phyloP scores from a whole-genome alignment of 768 basidiomycete species.

The Mycena rosella region DNA sequence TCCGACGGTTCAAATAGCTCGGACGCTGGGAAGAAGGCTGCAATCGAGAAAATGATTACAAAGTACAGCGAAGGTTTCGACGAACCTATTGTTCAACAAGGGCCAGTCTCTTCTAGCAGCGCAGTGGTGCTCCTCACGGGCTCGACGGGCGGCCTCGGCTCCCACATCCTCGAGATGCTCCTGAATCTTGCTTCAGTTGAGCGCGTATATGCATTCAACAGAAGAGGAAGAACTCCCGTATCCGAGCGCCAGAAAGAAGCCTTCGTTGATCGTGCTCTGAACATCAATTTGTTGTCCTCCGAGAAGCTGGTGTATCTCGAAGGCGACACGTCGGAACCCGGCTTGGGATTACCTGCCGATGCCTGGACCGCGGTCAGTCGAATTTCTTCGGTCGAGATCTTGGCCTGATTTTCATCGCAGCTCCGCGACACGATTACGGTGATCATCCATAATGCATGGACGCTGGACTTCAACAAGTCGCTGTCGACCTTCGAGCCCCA shows the following conservation, averaged over 20 bases:
- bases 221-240: slow-evolving; percentile 30
- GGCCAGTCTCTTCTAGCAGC: too few relatives aligned
- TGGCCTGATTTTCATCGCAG: slow-evolving; percentile 21
- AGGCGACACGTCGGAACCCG: slow-evolving; percentile 38
- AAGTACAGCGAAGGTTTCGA: slow-evolving; percentile 48
- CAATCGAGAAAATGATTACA: slow-evolving; percentile 52
- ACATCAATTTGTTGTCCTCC: slow-evolving; percentile 5
- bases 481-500: slow-evolving; percentile 59
- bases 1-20: not conserved
- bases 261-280: too few relatives aligned
- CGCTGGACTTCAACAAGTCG: slow-evolving; percentile 59
- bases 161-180: slow-evolving; percentile 40
- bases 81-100: not conserved
- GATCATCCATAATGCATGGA: slow-evolving; percentile 59
- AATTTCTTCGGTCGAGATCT: not conserved
- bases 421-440: slow-evolving; percentile 41
- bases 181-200: not conserved
- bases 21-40: not conserved
- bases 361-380: slow-evolving; percentile 39
- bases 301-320: slow-evolving; percentile 45
- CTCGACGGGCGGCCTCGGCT: slow-evolving; percentile 50
- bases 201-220: slow-evolving; percentile 51
- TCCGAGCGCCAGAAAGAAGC: too few relatives aligned
- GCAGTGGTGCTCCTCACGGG: slow-evolving; percentile 46
- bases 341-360: slow-evolving; percentile 40